Base-by-base conservation (phyloP, 1,284 basidiomycete genomes). In the Quambalaria eucalypti region DNA sequence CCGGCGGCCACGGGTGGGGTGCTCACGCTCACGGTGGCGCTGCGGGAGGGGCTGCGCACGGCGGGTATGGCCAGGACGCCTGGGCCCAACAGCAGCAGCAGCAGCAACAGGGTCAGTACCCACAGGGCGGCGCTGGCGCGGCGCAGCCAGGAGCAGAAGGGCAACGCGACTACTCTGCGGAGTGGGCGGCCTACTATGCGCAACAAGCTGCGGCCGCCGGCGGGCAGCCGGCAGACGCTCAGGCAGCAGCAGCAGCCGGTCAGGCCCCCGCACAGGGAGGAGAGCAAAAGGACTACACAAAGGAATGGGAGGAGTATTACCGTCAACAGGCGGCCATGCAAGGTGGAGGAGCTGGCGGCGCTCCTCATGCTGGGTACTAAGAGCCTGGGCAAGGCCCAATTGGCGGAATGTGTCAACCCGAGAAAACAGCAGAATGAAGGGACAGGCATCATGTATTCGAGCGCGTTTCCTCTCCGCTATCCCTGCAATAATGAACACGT, bases 181-280 rank as follows among this genome's bases (percentile, higher is more conserved):
- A 73, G 50, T 73, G 71, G 71, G 71, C 71, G 14, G 68, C 71
- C 0, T 73, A 73, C 50, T 73, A 73, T 38, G 42, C 42, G 14
- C 44, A 46, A 21, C 42, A 46, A 26, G 42, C 42, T 26, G 21
- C n/a, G 19, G 16, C 16, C 4, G 16, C 16, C 4, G 21, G 25
- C 12, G 42, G 42, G 12, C n/a, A 21, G 14, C 9, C 9, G 9
- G 31, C 31, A 33, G 31, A 33, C 31, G 64, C 64, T 5, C 64
- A 69, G 25, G 65, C 64, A 1, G 68, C 63, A 0, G 55, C 57
- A 8, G 54, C 52, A 0, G 62, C 50, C 10, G 42, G 28, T 9
- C 36, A 52, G 0, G 60, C 56, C 14, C 49, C 62, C 19, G 52
- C 53, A 26, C 57, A 48, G 6, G 54, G 50, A 2, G 53, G n/a